Evolutionary conservation across 129 eudicot species (phyloP).

Genomic region (Lonicera japonica): DNA sequence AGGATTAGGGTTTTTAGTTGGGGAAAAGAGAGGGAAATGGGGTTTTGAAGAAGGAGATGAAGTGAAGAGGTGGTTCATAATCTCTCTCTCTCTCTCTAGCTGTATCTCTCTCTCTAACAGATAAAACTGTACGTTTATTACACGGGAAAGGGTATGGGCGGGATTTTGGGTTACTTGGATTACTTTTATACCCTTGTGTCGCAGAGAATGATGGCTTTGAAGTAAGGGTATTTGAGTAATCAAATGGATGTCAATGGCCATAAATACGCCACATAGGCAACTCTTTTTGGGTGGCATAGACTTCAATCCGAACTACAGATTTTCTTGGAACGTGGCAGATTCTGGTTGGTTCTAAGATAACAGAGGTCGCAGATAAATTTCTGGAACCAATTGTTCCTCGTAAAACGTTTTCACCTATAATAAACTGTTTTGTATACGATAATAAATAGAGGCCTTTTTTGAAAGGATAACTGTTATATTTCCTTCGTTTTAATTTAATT

Average conservation of each 20-base stretch:
- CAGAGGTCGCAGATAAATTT: not conserved
- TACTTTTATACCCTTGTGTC: not conserved
- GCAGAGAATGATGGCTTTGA: not conserved
- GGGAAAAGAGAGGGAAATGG: slow-evolving; percentile 24
- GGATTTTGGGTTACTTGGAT: not conserved
- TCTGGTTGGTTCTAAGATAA: slow-evolving; percentile 18
- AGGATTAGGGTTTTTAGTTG: slow-evolving; percentile 21
- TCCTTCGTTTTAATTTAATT: no score
- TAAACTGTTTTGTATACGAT: no score
- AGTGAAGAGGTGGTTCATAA: slow-evolving; percentile 34
- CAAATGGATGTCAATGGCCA: slow-evolving; percentile 7
- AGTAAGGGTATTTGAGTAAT: slow-evolving; percentile 15
- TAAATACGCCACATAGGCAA: slow-evolving; percentile 17
- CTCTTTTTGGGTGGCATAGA: slow-evolving; percentile 7
- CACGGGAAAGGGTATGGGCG: not conserved
- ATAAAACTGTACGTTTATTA: slow-evolving; percentile 14
- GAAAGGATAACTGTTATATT: no score
- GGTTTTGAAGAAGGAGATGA: slow-evolving; percentile 31
- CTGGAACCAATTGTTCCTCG: no score
- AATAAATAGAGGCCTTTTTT: no score
- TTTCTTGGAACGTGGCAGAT: slow-evolving; percentile 30
- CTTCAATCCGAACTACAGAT: slow-evolving; percentile 21
- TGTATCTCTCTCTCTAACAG: slow-evolving; percentile 5
- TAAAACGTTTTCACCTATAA: no score
- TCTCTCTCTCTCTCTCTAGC: slow-evolving; percentile 9